Percentiles rank a stretch among this genome's conserved stretches.
These are phyloP conservation scores for Xylariaceae sp. DNA, from an alignment of 2,329 filamentous ascomycete genomes.

Conservation along the genomic window DNA sequence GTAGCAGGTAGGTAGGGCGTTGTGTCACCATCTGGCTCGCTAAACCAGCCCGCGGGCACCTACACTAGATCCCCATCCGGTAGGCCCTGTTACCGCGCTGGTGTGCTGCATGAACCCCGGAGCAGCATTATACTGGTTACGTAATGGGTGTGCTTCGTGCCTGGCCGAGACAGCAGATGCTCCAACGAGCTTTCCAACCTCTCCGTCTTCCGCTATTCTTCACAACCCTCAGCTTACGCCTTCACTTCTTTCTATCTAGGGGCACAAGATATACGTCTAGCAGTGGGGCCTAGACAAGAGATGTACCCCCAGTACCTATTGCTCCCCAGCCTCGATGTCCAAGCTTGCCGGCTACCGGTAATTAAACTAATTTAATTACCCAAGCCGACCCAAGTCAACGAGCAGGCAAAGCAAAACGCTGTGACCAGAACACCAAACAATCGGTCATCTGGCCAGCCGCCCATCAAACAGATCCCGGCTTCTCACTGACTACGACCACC, in stretches of 20 bases:
- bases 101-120: background rate
- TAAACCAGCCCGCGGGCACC: background rate
- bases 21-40: background rate
- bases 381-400: conserved; percentile 6
- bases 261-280: background rate
- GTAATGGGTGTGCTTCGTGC: background rate
- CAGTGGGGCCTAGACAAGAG: background rate
- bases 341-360: background rate
- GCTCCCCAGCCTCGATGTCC: background rate
- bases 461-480: conserved; percentile 9
- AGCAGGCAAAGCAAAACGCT: background rate
- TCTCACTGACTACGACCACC: conserved; percentile 17
- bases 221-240: too few species aligned
- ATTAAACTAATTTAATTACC: conserved; percentile 1
- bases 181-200: background rate
- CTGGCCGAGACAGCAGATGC: background rate
- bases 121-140: background rate
- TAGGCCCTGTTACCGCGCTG: background rate
- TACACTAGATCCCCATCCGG: conserved; percentile 7
- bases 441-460: conserved; percentile 12
- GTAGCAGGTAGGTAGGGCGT: too few species aligned
- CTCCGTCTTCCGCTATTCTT: background rate
- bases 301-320: background rate
- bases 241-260: background rate
- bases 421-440: conserved; percentile 13